Percentiles rank a stretch among this genome's conserved stretches.
These are phyloP conservation scores for Ustanciosporium gigantosporum DNA, from an alignment of 1,284 basidiomycete species.

Conservation along the genomic window DNA sequence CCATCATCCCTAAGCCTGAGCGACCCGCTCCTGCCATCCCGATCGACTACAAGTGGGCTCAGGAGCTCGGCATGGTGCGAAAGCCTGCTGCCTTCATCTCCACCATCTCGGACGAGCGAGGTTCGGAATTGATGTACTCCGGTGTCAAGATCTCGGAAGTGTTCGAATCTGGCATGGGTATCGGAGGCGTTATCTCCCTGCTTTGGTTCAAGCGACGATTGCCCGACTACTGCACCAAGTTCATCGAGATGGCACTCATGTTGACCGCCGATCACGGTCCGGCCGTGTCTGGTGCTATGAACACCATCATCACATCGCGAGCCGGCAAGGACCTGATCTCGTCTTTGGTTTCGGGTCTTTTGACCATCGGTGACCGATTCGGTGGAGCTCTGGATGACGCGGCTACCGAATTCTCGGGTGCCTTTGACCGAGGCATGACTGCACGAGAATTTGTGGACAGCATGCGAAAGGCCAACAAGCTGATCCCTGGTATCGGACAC, in stretches of 20 bases:
- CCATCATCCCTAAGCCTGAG: slow-evolving; percentile 76
- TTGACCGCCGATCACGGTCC: slow-evolving; percentile 91
- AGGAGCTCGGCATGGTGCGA: slow-evolving; percentile 94
- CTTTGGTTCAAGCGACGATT: slow-evolving; percentile 95
- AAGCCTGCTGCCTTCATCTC: slow-evolving; percentile 99
- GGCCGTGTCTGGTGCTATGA: slow-evolving; percentile 83
- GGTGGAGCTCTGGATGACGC: slow-evolving; percentile 99
- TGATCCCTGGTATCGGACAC: slow-evolving; percentile 98
- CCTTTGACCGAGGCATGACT: slow-evolving; percentile 85
- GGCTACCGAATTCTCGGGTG: slow-evolving; percentile 81
- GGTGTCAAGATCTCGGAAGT: slow-evolving; percentile 99
- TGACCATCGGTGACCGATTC: slow-evolving; percentile 97
- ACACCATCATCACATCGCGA: slow-evolving; percentile 97
- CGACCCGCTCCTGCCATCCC: slow-evolving; percentile 91
- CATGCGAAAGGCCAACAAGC: slow-evolving; percentile 92
- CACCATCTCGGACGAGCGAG: slow-evolving; percentile 98
- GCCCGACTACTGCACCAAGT: slow-evolving; percentile 59
- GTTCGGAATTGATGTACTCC: slow-evolving; percentile 95
- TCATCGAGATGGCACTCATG: slow-evolving; percentile 99
- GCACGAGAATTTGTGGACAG: slow-evolving; percentile 97
- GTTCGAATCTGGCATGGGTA: slow-evolving; percentile 68
- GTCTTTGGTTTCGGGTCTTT: slow-evolving; percentile 89
- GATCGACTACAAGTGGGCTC: slow-evolving; percentile 99
- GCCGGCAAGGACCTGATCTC: slow-evolving; percentile 98
- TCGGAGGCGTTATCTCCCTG: slow-evolving; percentile 93